These are phyloP conservation scores for Debaryomyces subglobosus DNA, from an alignment of 1,139 yeast genomes.

Conservation along the genomic window DNA sequence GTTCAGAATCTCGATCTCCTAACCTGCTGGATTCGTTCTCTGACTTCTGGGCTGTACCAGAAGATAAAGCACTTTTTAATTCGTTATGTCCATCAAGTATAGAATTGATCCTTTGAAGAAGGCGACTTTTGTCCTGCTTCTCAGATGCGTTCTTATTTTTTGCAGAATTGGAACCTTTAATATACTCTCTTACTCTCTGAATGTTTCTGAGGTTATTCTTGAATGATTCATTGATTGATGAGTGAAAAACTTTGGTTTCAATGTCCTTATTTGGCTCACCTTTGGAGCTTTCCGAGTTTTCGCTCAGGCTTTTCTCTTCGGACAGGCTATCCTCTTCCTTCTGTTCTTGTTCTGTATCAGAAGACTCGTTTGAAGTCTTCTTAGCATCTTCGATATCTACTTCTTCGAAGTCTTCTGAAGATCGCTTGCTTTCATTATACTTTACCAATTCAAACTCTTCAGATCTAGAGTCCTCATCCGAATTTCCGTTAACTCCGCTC, in stretches of 20 bases:
- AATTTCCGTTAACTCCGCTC: not conserved
- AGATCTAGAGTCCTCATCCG: conserved; percentile 2
- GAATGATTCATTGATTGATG: not conserved
- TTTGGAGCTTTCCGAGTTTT: not conserved
- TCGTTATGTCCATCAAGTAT: not conserved
- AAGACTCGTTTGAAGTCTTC: not conserved
- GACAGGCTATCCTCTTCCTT: not conserved
- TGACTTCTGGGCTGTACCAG: not conserved
- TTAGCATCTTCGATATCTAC: not conserved
- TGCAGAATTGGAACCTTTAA: not conserved
- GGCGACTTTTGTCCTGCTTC: not conserved
- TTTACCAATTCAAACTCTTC: conserved; percentile 8
- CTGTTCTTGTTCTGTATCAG: not conserved
- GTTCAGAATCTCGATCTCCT: not conserved
- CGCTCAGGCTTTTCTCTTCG: not conserved
- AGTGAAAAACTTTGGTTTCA: not conserved
- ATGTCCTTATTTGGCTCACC: not conserved
- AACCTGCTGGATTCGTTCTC: not conserved
- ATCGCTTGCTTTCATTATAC: conserved; percentile 3
- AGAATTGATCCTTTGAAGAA: not conserved
- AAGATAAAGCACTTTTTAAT: not conserved
- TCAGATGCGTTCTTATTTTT: not conserved
- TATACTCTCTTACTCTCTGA: not conserved
- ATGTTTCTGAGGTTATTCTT: not conserved
- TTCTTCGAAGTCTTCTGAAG: conserved; percentile 11